phyloP scores from a whole-genome alignment of 495 filamentous ascomycete species.

The Evansstolkia leycettana region DNA sequence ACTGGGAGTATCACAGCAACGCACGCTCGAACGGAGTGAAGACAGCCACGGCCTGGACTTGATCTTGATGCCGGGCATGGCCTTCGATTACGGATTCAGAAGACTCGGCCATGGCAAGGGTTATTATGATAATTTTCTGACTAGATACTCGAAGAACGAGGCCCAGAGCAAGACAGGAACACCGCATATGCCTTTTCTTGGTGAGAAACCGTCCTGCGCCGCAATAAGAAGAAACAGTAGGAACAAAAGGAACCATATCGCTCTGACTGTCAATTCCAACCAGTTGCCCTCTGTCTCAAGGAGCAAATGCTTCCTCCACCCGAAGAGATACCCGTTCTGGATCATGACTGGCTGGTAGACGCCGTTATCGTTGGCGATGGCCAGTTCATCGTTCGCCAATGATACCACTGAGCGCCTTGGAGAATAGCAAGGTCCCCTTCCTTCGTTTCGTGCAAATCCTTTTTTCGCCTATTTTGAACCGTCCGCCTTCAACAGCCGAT shows the following conservation, averaged over 20 bases:
- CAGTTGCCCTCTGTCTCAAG: conserved; percentile 76
- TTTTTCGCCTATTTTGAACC: conserved; percentile 8
- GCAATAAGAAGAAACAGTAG: conserved; percentile 3
- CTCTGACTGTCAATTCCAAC: conserved; percentile 14
- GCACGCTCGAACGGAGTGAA: conserved; percentile 10
- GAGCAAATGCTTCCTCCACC: conserved; percentile 65
- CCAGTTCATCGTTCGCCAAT: conserved; percentile 21
- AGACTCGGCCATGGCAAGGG: conserved; percentile 91
- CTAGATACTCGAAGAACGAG: conserved; percentile 46
- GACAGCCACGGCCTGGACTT: conserved; percentile 56
- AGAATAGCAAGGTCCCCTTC: no score
- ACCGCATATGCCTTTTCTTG: conserved; percentile 50
- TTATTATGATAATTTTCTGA: conserved; percentile 89
- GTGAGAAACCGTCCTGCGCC: conserved; percentile 25
- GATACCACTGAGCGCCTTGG: conserved; percentile 8
- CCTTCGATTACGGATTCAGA: conserved; percentile 66
- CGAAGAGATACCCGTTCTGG: conserved; percentile 52
- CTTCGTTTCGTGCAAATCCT: conserved; percentile 6
- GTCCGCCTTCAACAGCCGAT: neutral
- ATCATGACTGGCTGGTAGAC: conserved; percentile 55
- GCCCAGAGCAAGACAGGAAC: conserved; percentile 22
- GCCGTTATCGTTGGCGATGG: conserved; percentile 51
- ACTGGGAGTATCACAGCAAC: conserved; percentile 15
- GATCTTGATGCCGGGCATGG: conserved; percentile 87
- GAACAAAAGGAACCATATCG: conserved; percentile 6